These are phyloP conservation scores for Botrytis squamosa DNA, from an alignment of 2,329 filamentous ascomycete genomes.

Conservation along the genomic window DNA sequence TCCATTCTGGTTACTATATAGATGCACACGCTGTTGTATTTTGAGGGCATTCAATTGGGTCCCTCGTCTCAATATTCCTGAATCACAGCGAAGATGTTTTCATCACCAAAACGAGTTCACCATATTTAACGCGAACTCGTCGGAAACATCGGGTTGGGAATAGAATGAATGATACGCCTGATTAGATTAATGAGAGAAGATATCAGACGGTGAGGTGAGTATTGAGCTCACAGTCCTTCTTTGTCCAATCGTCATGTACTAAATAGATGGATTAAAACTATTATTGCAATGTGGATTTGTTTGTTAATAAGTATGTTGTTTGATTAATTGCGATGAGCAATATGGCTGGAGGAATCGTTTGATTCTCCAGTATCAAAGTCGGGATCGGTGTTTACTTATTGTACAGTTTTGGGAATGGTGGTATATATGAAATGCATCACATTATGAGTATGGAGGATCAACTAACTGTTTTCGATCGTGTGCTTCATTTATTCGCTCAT, in stretches of 20 bases:
- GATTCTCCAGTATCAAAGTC: not conserved
- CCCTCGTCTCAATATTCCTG: not conserved
- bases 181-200: not conserved
- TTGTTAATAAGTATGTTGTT: not conserved
- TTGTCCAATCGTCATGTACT: too few species aligned
- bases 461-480: not conserved
- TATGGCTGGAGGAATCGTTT: not conserved
- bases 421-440: not conserved
- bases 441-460: rapidly evolving
- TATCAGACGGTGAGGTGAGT: not conserved
- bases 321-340: rapidly evolving
- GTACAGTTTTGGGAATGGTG: not conserved
- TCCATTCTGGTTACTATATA: not conserved
- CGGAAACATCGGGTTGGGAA: not conserved
- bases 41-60: not conserved
- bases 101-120: not conserved
- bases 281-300: too few species aligned
- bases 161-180: not conserved
- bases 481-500: not conserved
- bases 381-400: not conserved
- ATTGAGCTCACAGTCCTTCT: not conserved
- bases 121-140: not conserved
- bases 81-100: not conserved
- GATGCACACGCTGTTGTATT: not conserved
- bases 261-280: too few species aligned